phyloP scores from a whole-genome alignment of 2,329 filamentous ascomycete genomes.

The Sarocladium brachiariae region DNA sequence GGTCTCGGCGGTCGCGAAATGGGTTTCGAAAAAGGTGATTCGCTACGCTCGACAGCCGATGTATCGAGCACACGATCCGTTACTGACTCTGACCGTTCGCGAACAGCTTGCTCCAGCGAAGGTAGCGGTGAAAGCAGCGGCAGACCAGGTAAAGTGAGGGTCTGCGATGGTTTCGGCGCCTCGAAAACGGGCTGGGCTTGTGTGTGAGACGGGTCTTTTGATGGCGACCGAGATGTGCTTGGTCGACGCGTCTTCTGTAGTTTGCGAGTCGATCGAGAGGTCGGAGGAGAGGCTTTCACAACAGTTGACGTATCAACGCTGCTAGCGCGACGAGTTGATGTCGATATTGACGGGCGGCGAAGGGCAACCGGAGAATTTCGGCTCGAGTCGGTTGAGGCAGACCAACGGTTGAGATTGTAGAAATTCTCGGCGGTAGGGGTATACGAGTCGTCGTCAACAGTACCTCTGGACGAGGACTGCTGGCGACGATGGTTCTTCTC shows the following conservation, averaged over 20 bases:
- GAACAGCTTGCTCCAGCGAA: constrained; percentile 1
- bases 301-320: constrained; percentile 36
- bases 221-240: constrained; percentile 12
- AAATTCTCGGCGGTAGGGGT: constrained; percentile 29
- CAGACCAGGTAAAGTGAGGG: neutral
- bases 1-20: neutral
- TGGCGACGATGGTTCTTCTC: constrained; percentile 21
- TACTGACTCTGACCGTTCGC: neutral
- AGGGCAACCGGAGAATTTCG: constrained; percentile 30
- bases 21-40: neutral
- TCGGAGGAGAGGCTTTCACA: constrained; percentile 23
- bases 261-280: constrained; percentile 25
- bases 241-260: constrained; percentile 31
- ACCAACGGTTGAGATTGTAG: constrained; percentile 47
- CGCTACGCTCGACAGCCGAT: neutral
- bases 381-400: constrained; percentile 44
- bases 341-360: constrained; percentile 25
- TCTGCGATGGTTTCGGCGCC: neutral
- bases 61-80: neutral
- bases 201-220: neutral
- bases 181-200: neutral
- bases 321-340: constrained; percentile 35
- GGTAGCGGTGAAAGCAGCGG: constrained; percentile 1
- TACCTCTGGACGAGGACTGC: constrained; percentile 17
- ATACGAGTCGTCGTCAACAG: constrained; percentile 4